Evolutionary conservation across 202 grass and related monocot genomes (phyloP).

Genomic region (Tripidium arundinaceum): DNA sequence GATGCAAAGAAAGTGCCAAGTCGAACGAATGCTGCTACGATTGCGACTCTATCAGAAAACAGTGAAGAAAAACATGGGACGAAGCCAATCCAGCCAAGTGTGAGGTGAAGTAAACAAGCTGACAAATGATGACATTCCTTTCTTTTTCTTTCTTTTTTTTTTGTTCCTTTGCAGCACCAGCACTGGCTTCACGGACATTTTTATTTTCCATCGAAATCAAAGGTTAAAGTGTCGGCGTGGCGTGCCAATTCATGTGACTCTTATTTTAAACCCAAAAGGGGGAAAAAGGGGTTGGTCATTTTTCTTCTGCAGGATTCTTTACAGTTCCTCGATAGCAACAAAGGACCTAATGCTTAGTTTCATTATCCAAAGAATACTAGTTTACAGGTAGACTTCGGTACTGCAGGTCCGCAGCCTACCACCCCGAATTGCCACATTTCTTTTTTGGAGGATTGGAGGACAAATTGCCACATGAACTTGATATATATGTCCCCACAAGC

Average conservation of each 20-base stretch:
- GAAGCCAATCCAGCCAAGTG: not conserved
- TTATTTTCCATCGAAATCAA: not conserved
- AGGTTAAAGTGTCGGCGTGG: not conserved
- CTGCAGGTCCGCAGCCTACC: not conserved
- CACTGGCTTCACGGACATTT: not conserved
- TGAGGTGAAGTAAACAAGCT: not conserved
- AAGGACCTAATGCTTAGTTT: conserved; percentile 1
- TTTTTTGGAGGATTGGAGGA: not conserved
- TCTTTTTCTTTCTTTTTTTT: not conserved
- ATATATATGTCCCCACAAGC: not conserved
- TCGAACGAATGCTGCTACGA: not conserved
- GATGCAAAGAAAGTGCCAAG: not conserved
- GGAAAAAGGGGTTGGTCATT: not conserved
- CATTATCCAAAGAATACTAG: not conserved
- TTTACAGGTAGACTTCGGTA: conserved; percentile 12
- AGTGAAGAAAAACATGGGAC: not conserved
- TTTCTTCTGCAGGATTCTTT: not conserved
- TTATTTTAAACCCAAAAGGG: not conserved
- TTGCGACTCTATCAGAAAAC: not conserved
- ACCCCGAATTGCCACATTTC: not conserved
- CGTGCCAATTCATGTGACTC: not conserved
- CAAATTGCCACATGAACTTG: not conserved
- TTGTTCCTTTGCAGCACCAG: not conserved
- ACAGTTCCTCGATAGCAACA: conserved; percentile 3
- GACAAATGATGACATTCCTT: not conserved